These are phyloP conservation scores for Botrytis hyacinthi DNA, from an alignment of 2,329 filamentous ascomycete species.

Conservation along the genomic window DNA sequence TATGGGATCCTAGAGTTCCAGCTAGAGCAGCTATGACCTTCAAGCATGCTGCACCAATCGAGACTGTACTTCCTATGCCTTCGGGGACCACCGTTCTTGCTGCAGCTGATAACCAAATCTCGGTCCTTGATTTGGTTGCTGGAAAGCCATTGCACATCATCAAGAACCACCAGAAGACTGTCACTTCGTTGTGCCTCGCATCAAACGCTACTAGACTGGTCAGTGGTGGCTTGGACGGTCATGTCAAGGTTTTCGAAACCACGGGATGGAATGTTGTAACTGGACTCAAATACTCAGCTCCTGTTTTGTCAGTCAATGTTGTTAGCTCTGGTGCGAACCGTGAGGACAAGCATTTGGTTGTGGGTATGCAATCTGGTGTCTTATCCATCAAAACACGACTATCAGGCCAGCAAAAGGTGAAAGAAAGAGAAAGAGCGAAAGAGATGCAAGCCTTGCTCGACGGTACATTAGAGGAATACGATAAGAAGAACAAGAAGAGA, in stretches of 20 bases:
- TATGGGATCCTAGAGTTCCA: constrained; percentile 86
- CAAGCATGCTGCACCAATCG: constrained; percentile 86
- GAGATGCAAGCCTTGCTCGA: constrained; percentile 81
- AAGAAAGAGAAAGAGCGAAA: constrained; percentile 73
- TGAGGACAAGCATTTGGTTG: constrained; percentile 88
- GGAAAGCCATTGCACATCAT: constrained; percentile 84
- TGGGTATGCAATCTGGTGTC: constrained; percentile 93
- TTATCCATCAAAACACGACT: constrained; percentile 87
- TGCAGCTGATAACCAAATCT: constrained; percentile 80
- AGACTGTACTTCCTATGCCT: constrained; percentile 82
- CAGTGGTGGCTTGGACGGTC: constrained; percentile 87
- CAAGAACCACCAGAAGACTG: constrained; percentile 95
- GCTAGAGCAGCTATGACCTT: constrained; percentile 80
- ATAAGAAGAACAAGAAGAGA: constrained; percentile 66
- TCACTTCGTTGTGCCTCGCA: constrained; percentile 80
- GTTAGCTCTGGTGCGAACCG: constrained; percentile 64
- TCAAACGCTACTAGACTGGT: constrained; percentile 79
- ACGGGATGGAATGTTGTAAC: constrained; percentile 95
- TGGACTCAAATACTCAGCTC: constrained; percentile 87
- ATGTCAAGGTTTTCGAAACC: constrained; percentile 96
- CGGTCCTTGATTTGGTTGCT: constrained; percentile 87
- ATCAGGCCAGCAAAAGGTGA: constrained; percentile 75
- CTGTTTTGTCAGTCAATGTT: constrained; percentile 80
- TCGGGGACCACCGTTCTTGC: constrained; percentile 85
- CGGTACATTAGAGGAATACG: constrained; percentile 75